A percentile compares a stretch with the other conserved stretches of the same genome.
Evolutionary conservation across 176 grass and related monocot species (phyloP).

Genomic region (Avena eriantha): DNA sequence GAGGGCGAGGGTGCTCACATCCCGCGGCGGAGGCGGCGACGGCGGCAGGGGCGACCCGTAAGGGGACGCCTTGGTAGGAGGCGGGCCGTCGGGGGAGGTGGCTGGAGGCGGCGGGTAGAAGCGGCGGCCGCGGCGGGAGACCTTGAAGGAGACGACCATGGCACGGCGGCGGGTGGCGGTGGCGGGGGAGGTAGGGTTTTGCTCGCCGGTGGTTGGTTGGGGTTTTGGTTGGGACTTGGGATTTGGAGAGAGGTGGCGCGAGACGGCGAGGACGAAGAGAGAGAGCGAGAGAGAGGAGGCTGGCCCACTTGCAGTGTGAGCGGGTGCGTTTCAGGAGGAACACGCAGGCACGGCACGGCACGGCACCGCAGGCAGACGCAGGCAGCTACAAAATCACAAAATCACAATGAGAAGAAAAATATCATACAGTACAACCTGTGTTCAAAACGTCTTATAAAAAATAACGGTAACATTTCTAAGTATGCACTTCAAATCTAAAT

Average conservation of each 20-base stretch:
- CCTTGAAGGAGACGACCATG: conserved; percentile 63
- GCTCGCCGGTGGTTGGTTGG: conserved; percentile 20
- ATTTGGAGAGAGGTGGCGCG: conserved; percentile 16
- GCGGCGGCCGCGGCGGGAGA: conserved; percentile 39
- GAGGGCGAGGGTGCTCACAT: conserved; percentile 17
- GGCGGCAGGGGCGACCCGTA: not conserved
- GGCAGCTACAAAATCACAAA: too few species aligned
- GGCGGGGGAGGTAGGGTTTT: conserved; percentile 41
- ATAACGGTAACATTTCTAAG: too few species aligned
- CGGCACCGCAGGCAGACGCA: too few species aligned
- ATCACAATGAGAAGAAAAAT: too few species aligned
- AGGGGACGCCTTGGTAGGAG: not conserved
- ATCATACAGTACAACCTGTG: too few species aligned
- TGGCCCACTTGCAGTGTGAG: not conserved
- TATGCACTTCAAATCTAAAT: too few species aligned
- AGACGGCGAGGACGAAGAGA: not conserved
- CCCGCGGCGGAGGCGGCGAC: not conserved
- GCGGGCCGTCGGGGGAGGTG: not conserved
- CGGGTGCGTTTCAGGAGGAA: too few species aligned
- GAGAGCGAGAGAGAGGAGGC: not conserved
- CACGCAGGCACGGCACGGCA: too few species aligned
- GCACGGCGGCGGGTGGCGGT: not conserved
- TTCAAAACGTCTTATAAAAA: too few species aligned
- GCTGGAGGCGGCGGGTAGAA: conserved; percentile 38
- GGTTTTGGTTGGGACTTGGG: not conserved